phyloP scores from a whole-genome alignment of 2,329 filamentous ascomycete genomes.

The Sporothrix brunneoviolacea region DNA sequence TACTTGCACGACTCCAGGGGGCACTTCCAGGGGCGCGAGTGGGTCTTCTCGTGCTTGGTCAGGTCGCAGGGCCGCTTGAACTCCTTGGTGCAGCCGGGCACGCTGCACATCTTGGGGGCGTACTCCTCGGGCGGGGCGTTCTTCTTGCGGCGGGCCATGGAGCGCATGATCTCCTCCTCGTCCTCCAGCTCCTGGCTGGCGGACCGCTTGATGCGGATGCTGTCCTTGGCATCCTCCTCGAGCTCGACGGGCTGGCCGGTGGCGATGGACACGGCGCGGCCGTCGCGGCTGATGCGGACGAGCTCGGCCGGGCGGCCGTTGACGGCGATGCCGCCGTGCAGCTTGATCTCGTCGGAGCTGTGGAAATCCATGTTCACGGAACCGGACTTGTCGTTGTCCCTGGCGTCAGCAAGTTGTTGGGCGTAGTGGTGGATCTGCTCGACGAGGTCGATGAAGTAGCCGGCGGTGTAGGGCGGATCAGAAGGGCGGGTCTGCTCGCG shows the following conservation, averaged over 20 bases:
- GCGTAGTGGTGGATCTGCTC: slow-evolving; percentile 91
- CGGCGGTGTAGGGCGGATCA: slow-evolving; percentile 89
- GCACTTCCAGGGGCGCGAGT: slow-evolving; percentile 95
- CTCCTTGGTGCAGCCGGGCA: slow-evolving; percentile 74
- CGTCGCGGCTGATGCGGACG: slow-evolving; percentile 72
- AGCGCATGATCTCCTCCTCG: slow-evolving; percentile 76
- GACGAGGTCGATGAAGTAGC: slow-evolving; percentile 93
- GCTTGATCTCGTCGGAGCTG: slow-evolving; percentile 62
- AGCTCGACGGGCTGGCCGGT: slow-evolving; percentile 60
- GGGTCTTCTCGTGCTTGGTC: slow-evolving; percentile 97
- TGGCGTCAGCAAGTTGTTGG: slow-evolving; percentile 68
- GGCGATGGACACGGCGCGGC: slow-evolving; percentile 70
- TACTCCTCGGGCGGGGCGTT: slow-evolving; percentile 80
- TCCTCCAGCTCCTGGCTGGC: slow-evolving; percentile 64
- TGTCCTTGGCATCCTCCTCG: slow-evolving; percentile 39
- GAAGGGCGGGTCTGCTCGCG: slow-evolving; percentile 76
- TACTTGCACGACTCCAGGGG: slow-evolving; percentile 78
- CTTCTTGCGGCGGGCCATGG: slow-evolving; percentile 95
- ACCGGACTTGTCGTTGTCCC: slow-evolving; percentile 37
- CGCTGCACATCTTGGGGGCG: slow-evolving; percentile 68
- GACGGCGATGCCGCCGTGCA: slow-evolving; percentile 73
- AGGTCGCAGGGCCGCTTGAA: slow-evolving; percentile 97
- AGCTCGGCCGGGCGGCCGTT: slow-evolving; percentile 80
- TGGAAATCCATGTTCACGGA: slow-evolving; percentile 54
- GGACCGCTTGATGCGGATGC: slow-evolving; percentile 58